phyloP scores from a whole-genome alignment of 805 yeast genomes.

The Zygotorulaspora danielsina region DNA sequence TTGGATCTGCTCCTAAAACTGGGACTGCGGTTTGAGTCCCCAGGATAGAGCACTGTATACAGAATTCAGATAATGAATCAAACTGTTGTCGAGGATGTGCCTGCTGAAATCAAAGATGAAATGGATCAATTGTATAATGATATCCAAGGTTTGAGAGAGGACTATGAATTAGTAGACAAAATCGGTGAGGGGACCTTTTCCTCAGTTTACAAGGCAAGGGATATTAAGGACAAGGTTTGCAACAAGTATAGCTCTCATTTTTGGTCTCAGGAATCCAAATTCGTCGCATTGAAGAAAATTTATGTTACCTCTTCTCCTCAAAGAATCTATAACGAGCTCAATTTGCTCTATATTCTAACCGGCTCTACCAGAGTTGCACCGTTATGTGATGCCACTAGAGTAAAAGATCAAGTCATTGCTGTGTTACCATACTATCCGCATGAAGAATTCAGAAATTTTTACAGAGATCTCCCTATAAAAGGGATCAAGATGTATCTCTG shows the following conservation, averaged over 20 bases:
- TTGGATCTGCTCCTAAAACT: no score
- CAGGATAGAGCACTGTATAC: no score
- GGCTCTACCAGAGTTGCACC: constrained; percentile 81
- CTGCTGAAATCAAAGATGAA: constrained; percentile 53
- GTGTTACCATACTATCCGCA: constrained; percentile 89
- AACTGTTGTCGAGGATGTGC: constrained; percentile 39
- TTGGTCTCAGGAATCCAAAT: constrained; percentile 36
- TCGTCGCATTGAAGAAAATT: constrained; percentile 86
- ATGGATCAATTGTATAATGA: constrained; percentile 50
- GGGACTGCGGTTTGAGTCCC: no score
- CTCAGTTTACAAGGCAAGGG: constrained; percentile 52
- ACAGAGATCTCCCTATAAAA: constrained; percentile 67
- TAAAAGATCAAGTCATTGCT: constrained; percentile 89
- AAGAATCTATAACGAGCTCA: constrained; percentile 84
- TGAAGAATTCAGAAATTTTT: constrained; percentile 83
- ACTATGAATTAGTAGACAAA: constrained; percentile 36
- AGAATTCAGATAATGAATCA: no score
- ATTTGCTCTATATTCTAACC: constrained; percentile 62
- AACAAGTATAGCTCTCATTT: constrained; percentile 28
- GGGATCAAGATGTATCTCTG: constrained; percentile 79
- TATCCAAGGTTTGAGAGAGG: constrained; percentile 46
- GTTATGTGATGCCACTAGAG: constrained; percentile 77
- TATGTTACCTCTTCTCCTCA: constrained; percentile 94
- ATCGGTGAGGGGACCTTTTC: constrained; percentile 92
- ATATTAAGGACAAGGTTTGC: constrained; percentile 35